Evolutionary conservation across 2,329 filamentous ascomycete genomes (phyloP).

Genomic region (Leptographium wingfieldii): DNA sequence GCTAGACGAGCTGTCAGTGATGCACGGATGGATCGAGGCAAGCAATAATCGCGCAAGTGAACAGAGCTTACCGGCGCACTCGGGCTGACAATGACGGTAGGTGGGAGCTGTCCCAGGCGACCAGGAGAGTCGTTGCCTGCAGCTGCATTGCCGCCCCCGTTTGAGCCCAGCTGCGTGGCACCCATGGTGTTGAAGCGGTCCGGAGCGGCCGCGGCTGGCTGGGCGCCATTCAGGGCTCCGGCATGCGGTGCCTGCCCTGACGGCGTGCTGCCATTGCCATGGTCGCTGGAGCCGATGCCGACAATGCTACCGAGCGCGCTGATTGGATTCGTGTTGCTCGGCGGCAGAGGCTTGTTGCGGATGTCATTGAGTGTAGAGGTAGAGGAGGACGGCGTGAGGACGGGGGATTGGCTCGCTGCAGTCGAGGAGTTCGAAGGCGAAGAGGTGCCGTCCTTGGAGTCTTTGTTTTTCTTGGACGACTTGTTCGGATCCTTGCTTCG

Average conservation of each 20-base stretch:
- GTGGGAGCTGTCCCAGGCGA: conserved; percentile 54
- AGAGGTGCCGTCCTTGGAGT: conserved; percentile 62
- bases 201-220: conserved; percentile 19
- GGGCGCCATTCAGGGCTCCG: conserved; percentile 17
- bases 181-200: conserved; percentile 25
- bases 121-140: conserved; percentile 45
- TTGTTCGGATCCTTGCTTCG: conserved; percentile 80
- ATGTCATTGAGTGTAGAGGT: conserved; percentile 75
- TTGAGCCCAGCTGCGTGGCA: conserved; percentile 27
- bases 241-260: conserved; percentile 26
- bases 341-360: conserved; percentile 67
- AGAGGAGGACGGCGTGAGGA: conserved; percentile 74
- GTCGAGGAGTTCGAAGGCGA: conserved; percentile 56
- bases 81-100: conserved; percentile 87
- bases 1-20: conserved; percentile 36
- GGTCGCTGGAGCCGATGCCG: background rate
- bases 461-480: conserved; percentile 65
- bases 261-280: conserved; percentile 7
- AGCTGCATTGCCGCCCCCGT: conserved; percentile 15
- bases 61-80: conserved; percentile 65
- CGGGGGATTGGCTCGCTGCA: conserved; percentile 43
- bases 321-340: conserved; percentile 33
- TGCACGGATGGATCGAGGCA: background rate
- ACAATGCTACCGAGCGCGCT: conserved; percentile 26
- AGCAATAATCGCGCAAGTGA: conserved; percentile 5